Evolutionary conservation across 2,329 filamentous ascomycete species (phyloP), one percentile per base, ranked within the genome.

Genomic region (Teratosphaeria nubilosa): DNA sequence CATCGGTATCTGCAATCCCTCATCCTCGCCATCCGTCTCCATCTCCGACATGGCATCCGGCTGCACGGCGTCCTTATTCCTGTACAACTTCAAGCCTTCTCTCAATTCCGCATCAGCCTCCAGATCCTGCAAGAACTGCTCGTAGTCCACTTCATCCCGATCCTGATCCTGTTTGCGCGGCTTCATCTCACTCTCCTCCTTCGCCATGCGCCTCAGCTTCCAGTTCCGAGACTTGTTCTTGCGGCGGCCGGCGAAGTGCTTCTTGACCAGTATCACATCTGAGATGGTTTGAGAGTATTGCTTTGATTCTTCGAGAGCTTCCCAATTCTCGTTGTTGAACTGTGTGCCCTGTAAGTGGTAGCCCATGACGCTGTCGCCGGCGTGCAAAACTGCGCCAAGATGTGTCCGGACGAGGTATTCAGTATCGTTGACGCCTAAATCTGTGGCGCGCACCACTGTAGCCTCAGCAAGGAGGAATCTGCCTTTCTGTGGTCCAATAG

Each of bases 221-320:
- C 94, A 99, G 80, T 89, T 89, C 66, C 95, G 86, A 57, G 68
- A 69, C 72, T 71, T 72, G 55, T 82, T 63, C 83, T 92, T 95
- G 79, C 88, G 86, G 75, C 88, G 87, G 66, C 89, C 85, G 59
- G 87, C 85, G 76, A 95, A 99, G 80, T 90, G 86, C 75, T 99
- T 99, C 90, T 95, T 97, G 73, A 99, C 90, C 3, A 99, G 81
- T 6, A 99, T 77, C 0, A 97, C 94, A 68, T 99, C 94, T 0
- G 94, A 94, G 58, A 99, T 88, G 3, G 81, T 85, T 2, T 85
- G 86, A 2, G 83, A 78, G 75, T 95, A 92, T 55, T 86, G 84
- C 72, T 84, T 84, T 56, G 86, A 90, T 55, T 82, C 75, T 73
- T 96, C 91, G 34, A 96, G 81, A 5, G 86, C 88, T 66, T 96